Percentiles rank a stretch among this genome's conserved stretches.
Conservation (phyloP, 371 early-diverging fungal genomes). For the Dichotomocladium elegans region DNA sequence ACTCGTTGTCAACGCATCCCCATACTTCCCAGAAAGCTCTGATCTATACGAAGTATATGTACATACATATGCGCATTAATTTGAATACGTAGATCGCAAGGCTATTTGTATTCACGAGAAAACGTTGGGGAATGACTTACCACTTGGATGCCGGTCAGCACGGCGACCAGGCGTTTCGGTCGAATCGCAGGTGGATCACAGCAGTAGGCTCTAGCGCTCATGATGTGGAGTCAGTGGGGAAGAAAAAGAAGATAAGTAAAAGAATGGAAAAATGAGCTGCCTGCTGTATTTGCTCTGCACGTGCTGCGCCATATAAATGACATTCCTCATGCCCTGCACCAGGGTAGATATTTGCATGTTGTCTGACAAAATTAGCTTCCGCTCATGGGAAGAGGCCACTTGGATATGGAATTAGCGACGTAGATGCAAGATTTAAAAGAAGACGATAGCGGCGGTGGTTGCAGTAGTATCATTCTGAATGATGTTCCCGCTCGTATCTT, state of each 20-base stretch:
- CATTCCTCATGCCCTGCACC: not conserved
- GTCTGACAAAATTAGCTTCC: not conserved
- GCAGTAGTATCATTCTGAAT: no score
- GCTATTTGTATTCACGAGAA: not conserved
- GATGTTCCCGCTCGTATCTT: no score
- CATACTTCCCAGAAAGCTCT: slow-evolving; percentile 22
- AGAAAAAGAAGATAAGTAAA: not conserved
- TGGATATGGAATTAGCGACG: no score
- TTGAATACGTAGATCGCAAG: no score
- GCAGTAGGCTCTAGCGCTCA: not conserved
- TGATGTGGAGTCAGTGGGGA: not conserved
- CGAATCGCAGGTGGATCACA: not conserved
- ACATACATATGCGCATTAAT: not conserved
- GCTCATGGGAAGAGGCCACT: no score
- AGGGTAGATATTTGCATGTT: not conserved
- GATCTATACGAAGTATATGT: slow-evolving; percentile 6
- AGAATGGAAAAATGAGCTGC: not conserved
- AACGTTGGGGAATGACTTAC: not conserved
- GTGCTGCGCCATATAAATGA: not conserved
- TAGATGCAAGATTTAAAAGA: no score
- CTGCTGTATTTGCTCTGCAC: not conserved
- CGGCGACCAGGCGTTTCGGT: slow-evolving; percentile 8
- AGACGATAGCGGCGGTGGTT: no score
- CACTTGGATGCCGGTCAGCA: slow-evolving; percentile 17
- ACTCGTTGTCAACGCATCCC: slow-evolving; percentile 19